Conservation (phyloP, 2,329 filamentous ascomycete species). For the Aspergillus fijiensis region DNA sequence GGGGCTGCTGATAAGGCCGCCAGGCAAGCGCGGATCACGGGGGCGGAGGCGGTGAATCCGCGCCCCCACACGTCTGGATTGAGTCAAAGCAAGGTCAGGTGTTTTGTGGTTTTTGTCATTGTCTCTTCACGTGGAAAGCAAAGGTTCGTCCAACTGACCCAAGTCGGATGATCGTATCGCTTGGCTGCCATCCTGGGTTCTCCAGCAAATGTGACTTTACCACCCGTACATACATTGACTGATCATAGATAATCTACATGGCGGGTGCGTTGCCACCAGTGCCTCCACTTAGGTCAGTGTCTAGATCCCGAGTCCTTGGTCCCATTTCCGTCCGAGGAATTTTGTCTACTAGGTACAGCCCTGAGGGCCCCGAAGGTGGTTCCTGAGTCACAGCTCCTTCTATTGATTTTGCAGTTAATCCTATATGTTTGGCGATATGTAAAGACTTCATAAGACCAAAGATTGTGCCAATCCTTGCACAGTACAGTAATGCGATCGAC, state of each 20-base stretch:
- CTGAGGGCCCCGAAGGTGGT: no score
- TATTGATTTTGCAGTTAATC: no score
- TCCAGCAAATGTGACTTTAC: no score
- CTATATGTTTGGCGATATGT: no score
- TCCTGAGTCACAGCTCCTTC: no score
- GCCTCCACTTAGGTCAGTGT: constrained; percentile 22
- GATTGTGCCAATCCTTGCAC: no score
- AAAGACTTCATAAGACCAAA: no score
- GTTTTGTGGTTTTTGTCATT: constrained; percentile 1
- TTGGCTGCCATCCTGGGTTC: background rate
- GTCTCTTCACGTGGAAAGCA: constrained; percentile 10
- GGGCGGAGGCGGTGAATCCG: constrained; percentile 25
- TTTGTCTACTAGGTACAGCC: no score
- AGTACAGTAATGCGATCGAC: no score
- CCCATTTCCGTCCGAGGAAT: no score
- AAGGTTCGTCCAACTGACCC: constrained; percentile 7
- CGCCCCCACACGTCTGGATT: constrained; percentile 20
- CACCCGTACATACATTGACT: background rate
- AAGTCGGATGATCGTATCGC: constrained; percentile 12
- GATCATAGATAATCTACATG: background rate
- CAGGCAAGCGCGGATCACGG: constrained; percentile 19
- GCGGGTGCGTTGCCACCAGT: background rate
- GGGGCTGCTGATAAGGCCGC: constrained; percentile 22
- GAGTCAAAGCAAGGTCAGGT: constrained; percentile 17
- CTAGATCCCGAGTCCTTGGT: constrained; percentile 8